Percentiles rank a stretch among this genome's conserved stretches.
phyloP scores from a whole-genome alignment of 2,329 filamentous ascomycete species.

The Hansfordia pulvinata region DNA sequence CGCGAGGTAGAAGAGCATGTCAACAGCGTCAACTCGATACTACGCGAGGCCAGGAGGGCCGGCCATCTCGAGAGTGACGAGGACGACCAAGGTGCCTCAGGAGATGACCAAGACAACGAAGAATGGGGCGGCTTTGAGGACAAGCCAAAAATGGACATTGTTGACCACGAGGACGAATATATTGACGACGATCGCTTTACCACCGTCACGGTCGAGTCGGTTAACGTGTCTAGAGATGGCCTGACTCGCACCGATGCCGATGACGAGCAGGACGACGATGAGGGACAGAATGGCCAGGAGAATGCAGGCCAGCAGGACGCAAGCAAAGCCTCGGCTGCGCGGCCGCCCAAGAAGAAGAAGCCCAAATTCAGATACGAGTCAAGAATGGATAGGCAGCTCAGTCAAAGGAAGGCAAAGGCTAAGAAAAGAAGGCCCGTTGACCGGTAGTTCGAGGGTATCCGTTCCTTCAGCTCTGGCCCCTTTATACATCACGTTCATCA shows the following conservation, averaged over 20 bases:
- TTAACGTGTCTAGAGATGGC: slow-evolving; percentile 65
- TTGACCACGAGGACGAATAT: slow-evolving; percentile 85
- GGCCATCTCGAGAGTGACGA: slow-evolving; percentile 23
- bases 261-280: slow-evolving; percentile 22
- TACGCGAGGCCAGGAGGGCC: slow-evolving; percentile 46
- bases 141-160: slow-evolving; percentile 24
- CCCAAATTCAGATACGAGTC: slow-evolving; percentile 88
- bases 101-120: slow-evolving; percentile 19
- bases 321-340: slow-evolving; percentile 38
- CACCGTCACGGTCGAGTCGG: slow-evolving; percentile 84
- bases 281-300: slow-evolving; percentile 16
- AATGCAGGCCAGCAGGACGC: slow-evolving; percentile 23
- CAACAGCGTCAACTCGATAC: slow-evolving; percentile 55
- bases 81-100: too few species aligned
- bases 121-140: slow-evolving; percentile 57
- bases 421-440: slow-evolving; percentile 42
- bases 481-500: too few species aligned
- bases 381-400: slow-evolving; percentile 70
- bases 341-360: slow-evolving; percentile 65
- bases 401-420: slow-evolving; percentile 55
- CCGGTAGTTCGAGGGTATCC: too few species aligned
- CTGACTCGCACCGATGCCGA: slow-evolving; percentile 39
- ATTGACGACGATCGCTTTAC: slow-evolving; percentile 94
- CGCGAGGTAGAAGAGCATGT: slow-evolving; percentile 74
- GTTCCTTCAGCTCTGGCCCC: slow-evolving; percentile 2